Base-by-base conservation (phyloP, 345 rosid species). In the Citrus hindsii region DNA sequence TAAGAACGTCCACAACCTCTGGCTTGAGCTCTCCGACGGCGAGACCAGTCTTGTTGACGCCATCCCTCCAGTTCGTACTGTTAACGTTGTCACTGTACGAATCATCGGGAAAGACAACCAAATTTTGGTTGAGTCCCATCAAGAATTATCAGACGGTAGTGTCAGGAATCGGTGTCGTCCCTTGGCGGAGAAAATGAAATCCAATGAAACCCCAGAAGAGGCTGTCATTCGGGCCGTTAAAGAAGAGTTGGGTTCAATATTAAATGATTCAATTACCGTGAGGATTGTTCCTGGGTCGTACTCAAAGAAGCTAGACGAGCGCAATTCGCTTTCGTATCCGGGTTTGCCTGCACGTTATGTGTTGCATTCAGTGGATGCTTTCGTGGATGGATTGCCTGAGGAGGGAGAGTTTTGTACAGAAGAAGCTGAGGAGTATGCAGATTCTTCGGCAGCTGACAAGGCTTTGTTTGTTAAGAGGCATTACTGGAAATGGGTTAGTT, bases 1-100 rank as follows among this genome's bases (percentile, higher is more conserved):
- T 80, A 95, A 95, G 85, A 95, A 95, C 85, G 89, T 95, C 73
- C 96, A 95, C 75, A 95, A 95, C 76, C 99, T 95, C 87, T 95
- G 97, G 97, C 92, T 95, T 9, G 98, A 95, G 77, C 88, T 95
- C 48, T 84, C 92, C 77, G 90, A 93, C 46, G 99, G 97, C 25
- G 98, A 93, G 77, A 89, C 90, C 51, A 83, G 83, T 14, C 92
- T 95, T 46, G 84, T 85, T 24, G 97, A 95, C 56, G 81, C 97
- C 14, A 83, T 70, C 38, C 98, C 96, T 9, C 98, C 98, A 16
- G 76, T 93, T 55, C 97, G 98, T 10, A 87, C 92, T 0, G 91
- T 95, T 65, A 90, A 85, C 78, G 98, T 93, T 60, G 96, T 90
- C 5, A 78, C 89, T 3, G 94, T 90, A 27, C 90, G 89, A 6